Evolutionary conservation across 208 protist genomes (phyloP).

Genomic region (Borovskyia barvae): DNA sequence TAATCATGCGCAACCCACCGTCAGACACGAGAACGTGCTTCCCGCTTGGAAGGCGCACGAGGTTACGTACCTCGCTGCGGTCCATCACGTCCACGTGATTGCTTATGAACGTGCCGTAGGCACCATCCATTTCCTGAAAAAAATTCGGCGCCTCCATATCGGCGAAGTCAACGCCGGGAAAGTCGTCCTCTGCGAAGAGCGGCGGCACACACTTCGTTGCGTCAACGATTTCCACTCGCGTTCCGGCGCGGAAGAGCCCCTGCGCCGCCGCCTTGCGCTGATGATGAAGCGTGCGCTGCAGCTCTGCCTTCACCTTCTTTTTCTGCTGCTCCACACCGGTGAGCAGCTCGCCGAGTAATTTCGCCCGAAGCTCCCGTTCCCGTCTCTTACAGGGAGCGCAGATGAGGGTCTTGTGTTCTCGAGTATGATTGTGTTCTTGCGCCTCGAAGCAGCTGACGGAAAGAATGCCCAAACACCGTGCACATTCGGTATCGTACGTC

Average conservation of each 20-base stretch:
- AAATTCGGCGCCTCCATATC: slow-evolving; percentile 57
- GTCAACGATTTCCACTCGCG: slow-evolving; percentile 76
- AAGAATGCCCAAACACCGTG: slow-evolving; percentile 60
- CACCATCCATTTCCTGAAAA: slow-evolving; percentile 57
- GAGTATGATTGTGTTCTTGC: slow-evolving; percentile 46
- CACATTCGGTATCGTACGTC: slow-evolving; percentile 75
- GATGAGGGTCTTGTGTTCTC: slow-evolving; percentile 49
- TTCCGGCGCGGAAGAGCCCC: slow-evolving; percentile 73
- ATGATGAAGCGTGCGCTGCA: slow-evolving; percentile 68
- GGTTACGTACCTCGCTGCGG: slow-evolving; percentile 76
- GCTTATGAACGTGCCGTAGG: slow-evolving; percentile 81
- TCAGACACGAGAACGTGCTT: slow-evolving; percentile 84
- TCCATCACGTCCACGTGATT: slow-evolving; percentile 88
- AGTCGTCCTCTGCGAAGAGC: slow-evolving; percentile 76
- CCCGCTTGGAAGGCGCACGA: slow-evolving; percentile 76
- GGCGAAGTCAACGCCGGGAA: slow-evolving; percentile 74
- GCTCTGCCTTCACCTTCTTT: slow-evolving; percentile 59
- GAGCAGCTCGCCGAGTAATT: slow-evolving; percentile 69
- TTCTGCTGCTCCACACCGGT: slow-evolving; percentile 63
- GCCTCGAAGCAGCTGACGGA: slow-evolving; percentile 71
- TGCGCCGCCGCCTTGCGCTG: slow-evolving; percentile 82
- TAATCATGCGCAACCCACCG: slow-evolving; percentile 77
- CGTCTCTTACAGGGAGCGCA: slow-evolving; percentile 63
- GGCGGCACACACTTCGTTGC: slow-evolving; percentile 68
- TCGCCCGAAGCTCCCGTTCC: slow-evolving; percentile 69